Conservation (phyloP, 345 rosid species). For the Brassica juncea region DNA sequence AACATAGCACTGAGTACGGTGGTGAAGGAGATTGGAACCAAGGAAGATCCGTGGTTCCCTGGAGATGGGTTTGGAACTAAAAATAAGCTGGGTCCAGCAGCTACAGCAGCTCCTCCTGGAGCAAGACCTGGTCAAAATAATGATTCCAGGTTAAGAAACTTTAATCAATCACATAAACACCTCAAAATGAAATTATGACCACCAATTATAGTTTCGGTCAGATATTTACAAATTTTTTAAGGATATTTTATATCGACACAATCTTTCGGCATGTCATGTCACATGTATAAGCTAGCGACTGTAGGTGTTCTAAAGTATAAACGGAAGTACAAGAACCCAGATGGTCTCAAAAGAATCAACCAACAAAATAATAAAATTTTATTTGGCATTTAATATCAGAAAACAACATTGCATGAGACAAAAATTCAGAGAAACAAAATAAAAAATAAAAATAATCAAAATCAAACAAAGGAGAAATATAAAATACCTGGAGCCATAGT, state of each 20-base stretch:
- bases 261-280: background rate
- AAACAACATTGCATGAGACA: conserved; percentile 9
- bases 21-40: conserved; percentile 31
- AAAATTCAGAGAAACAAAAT: background rate
- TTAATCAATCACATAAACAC: background rate
- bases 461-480: background rate
- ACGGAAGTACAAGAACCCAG: background rate
- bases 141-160: background rate
- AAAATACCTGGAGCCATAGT: conserved; percentile 36
- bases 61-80: conserved; percentile 26
- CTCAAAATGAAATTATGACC: background rate
- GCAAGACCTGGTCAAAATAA: conserved; percentile 20
- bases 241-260: background rate
- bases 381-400: background rate
- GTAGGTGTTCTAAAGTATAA: background rate
- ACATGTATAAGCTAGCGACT: background rate
- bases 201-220: background rate
- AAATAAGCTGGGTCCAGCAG: conserved; percentile 22
- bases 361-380: background rate
- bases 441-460: background rate
- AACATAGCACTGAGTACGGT: background rate
- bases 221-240: background rate
- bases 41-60: conserved; percentile 31
- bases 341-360: background rate
- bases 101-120: conserved; percentile 21